Conservation (phyloP, 2,329 filamentous ascomycete genomes). For the Calonectria crousiana region DNA sequence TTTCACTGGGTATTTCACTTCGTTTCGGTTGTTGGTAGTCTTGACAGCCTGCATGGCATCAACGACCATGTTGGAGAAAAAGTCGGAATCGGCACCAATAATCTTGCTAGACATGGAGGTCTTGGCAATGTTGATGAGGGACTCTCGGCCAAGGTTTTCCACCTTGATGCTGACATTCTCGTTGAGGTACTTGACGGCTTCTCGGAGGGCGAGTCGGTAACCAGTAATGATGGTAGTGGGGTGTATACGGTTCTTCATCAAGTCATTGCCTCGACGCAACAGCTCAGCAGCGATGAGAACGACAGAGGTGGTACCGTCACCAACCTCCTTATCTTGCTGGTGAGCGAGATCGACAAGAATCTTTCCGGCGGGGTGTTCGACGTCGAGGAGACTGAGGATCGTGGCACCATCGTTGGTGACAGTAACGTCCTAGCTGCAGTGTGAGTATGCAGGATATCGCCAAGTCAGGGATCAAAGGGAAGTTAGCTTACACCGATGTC, state of each 20-base stretch:
- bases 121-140: slow-evolving; percentile 93
- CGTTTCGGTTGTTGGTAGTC: slow-evolving; percentile 88
- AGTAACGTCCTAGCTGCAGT: slow-evolving; percentile 81
- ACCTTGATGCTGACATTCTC: slow-evolving; percentile 98
- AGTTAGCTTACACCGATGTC: slow-evolving; percentile 84
- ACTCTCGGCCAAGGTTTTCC: slow-evolving; percentile 89
- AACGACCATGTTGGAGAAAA: slow-evolving; percentile 97
- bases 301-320: slow-evolving; percentile 97
- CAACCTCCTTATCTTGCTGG: slow-evolving; percentile 99
- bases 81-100: slow-evolving; percentile 94
- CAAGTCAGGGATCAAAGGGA: slow-evolving; percentile 26
- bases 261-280: slow-evolving; percentile 91
- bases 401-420: slow-evolving; percentile 99
- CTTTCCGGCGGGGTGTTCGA: slow-evolving; percentile 98
- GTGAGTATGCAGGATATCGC: slow-evolving; percentile 35
- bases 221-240: slow-evolving; percentile 99
- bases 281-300: slow-evolving; percentile 98
- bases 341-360: slow-evolving; percentile 97
- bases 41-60: slow-evolving; percentile 96
- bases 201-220: slow-evolving; percentile 93
- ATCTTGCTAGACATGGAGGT: slow-evolving; percentile 99
- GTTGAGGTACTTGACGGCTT: slow-evolving; percentile 98
- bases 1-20: slow-evolving; percentile 98
- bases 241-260: slow-evolving; percentile 99
- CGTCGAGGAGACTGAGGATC: slow-evolving; percentile 93